Conservation (phyloP, 179 eudicot species). For the Carnegiea gigantea region DNA sequence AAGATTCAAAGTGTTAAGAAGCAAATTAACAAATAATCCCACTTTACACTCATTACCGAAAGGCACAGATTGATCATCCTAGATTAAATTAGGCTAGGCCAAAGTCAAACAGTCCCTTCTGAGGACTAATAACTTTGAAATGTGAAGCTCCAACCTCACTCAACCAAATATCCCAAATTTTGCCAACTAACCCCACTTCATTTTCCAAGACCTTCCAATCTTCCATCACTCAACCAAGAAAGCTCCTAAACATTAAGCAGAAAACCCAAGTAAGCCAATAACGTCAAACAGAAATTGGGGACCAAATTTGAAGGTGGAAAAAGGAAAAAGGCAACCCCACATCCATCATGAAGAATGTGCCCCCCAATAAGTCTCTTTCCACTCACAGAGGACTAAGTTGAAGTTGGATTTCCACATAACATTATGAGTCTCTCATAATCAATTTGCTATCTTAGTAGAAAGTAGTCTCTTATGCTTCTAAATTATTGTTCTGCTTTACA, state of each 20-base stretch:
- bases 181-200: background rate
- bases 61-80: background rate
- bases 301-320: background rate
- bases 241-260: background rate
- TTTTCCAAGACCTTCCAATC: background rate
- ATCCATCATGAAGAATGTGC: background rate
- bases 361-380: background rate
- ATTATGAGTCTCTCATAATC: background rate
- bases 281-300: background rate
- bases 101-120: conserved; percentile 7
- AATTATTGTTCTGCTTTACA: background rate
- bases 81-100: background rate
- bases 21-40: conserved; percentile 1
- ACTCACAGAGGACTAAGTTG: background rate
- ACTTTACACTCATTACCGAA: background rate
- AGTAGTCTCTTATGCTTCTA: background rate
- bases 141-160: background rate
- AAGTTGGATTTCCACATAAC: background rate
- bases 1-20: background rate
- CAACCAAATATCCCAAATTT: background rate
- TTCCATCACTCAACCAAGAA: background rate
- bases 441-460: background rate
- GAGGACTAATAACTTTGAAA: background rate
- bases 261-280: conserved; percentile 1
- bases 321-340: background rate